Evolutionary conservation across 2,329 filamentous ascomycete species (phyloP).

Genomic region (Tolypocladium nubicola): DNA sequence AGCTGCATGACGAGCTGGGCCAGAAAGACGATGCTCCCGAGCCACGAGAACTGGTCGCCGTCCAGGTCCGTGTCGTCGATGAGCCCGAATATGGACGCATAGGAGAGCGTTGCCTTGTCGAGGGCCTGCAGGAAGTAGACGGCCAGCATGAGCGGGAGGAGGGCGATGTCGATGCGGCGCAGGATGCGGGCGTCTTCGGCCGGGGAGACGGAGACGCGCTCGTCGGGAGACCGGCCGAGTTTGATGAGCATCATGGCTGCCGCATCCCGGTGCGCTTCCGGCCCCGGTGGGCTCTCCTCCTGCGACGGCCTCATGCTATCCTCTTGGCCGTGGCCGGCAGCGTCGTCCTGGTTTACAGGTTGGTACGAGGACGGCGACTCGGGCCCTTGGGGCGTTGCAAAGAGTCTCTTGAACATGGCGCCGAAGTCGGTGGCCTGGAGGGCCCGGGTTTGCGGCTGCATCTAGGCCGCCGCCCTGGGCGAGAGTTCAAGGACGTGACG

Average conservation of each 20-base stretch:
- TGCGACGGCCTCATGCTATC: not conserved
- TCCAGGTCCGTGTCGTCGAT: conserved; percentile 45
- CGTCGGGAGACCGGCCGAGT: conserved; percentile 22
- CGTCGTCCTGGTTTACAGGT: not conserved
- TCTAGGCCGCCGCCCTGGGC: not conserved
- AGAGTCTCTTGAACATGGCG: not conserved
- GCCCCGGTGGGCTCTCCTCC: not conserved
- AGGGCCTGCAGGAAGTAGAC: conserved; percentile 55
- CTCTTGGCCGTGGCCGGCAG: not conserved
- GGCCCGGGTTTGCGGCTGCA: not conserved
- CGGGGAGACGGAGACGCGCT: conserved; percentile 19
- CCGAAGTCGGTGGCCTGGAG: not conserved
- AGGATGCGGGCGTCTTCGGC: conserved; percentile 24
- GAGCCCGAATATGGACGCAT: conserved; percentile 53
- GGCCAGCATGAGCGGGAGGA: conserved; percentile 37
- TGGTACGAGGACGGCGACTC: not conserved
- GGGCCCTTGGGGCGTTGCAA: not conserved
- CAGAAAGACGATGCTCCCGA: conserved; percentile 50
- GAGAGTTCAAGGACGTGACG: not conserved
- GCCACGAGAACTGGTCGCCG: conserved; percentile 49
- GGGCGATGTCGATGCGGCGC: conserved; percentile 27
- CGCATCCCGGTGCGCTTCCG: conserved; percentile 23
- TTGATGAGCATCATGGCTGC: conserved; percentile 33
- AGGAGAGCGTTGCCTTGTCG: conserved; percentile 51
- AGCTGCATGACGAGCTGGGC: conserved; percentile 49